These are phyloP conservation scores for Pythium monospermum DNA, from an alignment of 352 stramenopile genomes.

Conservation along the genomic window DNA sequence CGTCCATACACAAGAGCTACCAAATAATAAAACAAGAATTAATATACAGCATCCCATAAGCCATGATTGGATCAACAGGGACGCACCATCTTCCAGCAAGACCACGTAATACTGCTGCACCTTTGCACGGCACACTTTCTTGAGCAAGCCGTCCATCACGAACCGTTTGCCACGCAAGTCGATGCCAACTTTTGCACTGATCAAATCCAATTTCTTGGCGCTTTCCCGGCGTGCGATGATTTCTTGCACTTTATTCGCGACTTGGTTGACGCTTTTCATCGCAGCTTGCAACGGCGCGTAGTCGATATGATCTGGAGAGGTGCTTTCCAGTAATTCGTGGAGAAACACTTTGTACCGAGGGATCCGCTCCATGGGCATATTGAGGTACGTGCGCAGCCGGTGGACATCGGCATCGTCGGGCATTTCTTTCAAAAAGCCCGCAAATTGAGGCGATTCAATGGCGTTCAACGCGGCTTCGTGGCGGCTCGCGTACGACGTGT, in stretches of 20 bases:
- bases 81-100: constrained; percentile 75
- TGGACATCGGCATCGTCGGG: constrained; percentile 57
- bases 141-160: constrained; percentile 68
- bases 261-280: constrained; percentile 67
- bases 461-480: constrained; percentile 63
- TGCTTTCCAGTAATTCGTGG: constrained; percentile 68
- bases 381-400: constrained; percentile 67
- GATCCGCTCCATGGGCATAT: constrained; percentile 86
- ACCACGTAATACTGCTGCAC: constrained; percentile 84
- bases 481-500: constrained; percentile 80
- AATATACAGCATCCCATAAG: background rate
- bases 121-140: constrained; percentile 84
- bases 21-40: background rate
- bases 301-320: constrained; percentile 65
- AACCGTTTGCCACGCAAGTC: constrained; percentile 59
- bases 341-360: constrained; percentile 82
- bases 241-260: constrained; percentile 75
- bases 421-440: constrained; percentile 64
- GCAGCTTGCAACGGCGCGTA: constrained; percentile 62
- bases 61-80: background rate
- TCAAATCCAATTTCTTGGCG: constrained; percentile 46
- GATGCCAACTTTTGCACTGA: constrained; percentile 64
- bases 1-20: constrained; percentile 73
- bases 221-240: constrained; percentile 75
- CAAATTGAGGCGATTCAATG: constrained; percentile 74